Evolutionary conservation across 2,329 filamentous ascomycete genomes (phyloP).

Genomic region (Neurospora sp.): DNA sequence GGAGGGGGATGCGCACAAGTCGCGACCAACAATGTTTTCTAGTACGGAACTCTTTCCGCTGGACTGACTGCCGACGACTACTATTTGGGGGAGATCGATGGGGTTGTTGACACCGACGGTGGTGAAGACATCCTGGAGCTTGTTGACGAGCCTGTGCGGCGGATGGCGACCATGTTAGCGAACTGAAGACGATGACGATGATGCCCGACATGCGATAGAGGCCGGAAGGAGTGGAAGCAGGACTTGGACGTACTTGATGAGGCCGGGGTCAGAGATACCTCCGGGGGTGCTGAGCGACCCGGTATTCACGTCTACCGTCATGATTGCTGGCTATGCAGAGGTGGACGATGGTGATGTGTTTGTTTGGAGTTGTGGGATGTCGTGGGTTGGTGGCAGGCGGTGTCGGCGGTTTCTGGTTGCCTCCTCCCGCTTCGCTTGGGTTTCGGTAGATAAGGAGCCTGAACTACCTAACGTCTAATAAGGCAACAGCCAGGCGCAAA

Average conservation of each 20-base stretch:
- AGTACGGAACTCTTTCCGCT: constrained; percentile 98
- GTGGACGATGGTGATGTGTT: constrained; percentile 1
- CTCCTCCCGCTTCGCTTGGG: constrained; percentile 3
- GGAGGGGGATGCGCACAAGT: constrained; percentile 64
- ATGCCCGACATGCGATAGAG: not conserved
- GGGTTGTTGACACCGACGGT: constrained; percentile 98
- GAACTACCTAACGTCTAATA: not conserved
- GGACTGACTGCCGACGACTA: constrained; percentile 95
- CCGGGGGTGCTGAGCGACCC: constrained; percentile 33
- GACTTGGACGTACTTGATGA: constrained; percentile 46
- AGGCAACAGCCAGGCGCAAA: not conserved
- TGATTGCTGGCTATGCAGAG: constrained; percentile 7
- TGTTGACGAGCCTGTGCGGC: constrained; percentile 71
- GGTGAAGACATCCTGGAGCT: constrained; percentile 97
- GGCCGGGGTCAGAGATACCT: constrained; percentile 55
- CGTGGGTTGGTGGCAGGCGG: not conserved
- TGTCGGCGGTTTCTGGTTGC: not conserved
- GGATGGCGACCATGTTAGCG: constrained; percentile 8
- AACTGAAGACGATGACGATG: not conserved
- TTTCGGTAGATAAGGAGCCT: not conserved
- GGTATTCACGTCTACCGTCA: constrained; percentile 14
- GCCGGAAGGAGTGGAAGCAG: not conserved
- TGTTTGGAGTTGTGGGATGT: constrained; percentile 1
- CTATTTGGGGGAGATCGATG: constrained; percentile 97
- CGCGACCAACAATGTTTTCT: constrained; percentile 96